Evolutionary conservation across 306 rosid species (phyloP).

Genomic region (Ziziphus jujuba): DNA sequence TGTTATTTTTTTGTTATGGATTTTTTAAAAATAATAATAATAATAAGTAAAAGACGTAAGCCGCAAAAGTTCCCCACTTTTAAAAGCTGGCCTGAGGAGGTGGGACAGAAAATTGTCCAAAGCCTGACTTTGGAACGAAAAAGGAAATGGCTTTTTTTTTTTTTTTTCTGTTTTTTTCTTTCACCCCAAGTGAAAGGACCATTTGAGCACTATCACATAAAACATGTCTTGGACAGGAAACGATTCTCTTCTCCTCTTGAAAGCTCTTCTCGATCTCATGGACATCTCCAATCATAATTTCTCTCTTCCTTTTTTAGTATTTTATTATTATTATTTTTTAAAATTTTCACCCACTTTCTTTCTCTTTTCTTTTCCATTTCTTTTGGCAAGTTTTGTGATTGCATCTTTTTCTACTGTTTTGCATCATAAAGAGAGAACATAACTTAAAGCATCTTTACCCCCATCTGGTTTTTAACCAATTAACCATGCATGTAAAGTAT

Average conservation of each 20-base stretch:
- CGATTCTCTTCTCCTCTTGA: constrained; percentile 32
- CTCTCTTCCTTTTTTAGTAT: constrained; percentile 17
- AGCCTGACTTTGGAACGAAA: constrained; percentile 28
- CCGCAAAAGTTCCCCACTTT: constrained; percentile 50
- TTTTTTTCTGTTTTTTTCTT: no score
- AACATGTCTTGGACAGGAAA: constrained; percentile 51
- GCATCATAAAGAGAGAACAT: constrained; percentile 15
- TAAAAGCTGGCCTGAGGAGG: constrained; percentile 23
- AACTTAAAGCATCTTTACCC: constrained; percentile 21
- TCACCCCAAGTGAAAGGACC: constrained; percentile 51
- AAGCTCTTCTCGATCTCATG: no score
- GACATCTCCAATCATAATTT: constrained; percentile 5
- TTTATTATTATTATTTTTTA: constrained; percentile 1
- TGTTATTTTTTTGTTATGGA: no score
- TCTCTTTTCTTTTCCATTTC: constrained; percentile 21
- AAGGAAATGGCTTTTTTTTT: constrained; percentile 32
- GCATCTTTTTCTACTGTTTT: constrained; percentile 25
- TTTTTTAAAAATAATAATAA: no score
- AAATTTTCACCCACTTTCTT: background rate
- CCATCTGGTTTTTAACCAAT: constrained; percentile 32
- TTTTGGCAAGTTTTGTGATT: constrained; percentile 21
- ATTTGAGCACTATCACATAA: constrained; percentile 36
- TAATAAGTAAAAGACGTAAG: constrained; percentile 15
- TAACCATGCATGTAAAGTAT: constrained; percentile 17
- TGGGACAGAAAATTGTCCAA: constrained; percentile 22